A percentile compares a stretch with the other conserved stretches of the same genome.
Evolutionary conservation across 2,329 filamentous ascomycete species (phyloP).

Genomic region (Alternaria rosae): DNA sequence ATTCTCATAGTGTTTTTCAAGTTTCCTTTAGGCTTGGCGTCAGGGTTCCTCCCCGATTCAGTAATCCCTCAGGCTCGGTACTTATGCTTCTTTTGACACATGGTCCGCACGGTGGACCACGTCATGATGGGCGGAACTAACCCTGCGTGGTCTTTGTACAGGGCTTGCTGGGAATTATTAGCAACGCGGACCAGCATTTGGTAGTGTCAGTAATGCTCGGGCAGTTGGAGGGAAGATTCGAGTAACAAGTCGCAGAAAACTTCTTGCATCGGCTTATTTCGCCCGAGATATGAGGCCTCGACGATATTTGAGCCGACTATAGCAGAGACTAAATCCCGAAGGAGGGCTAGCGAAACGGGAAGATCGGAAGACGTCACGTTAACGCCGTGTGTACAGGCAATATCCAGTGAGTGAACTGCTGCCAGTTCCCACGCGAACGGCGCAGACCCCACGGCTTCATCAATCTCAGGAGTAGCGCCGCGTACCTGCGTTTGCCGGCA

Average conservation of each 20-base stretch:
- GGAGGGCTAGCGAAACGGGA: not conserved
- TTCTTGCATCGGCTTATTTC: not conserved
- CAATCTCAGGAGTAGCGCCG: slow-evolving; percentile 30
- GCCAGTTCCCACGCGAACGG: not conserved
- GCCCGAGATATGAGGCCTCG: not conserved
- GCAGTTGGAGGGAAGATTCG: not conserved
- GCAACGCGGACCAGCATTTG: not conserved
- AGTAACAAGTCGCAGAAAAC: not conserved
- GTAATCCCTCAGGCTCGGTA: slow-evolving; percentile 7
- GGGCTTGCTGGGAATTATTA: not conserved
- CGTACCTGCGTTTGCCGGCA: slow-evolving; percentile 27
- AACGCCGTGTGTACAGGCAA: not conserved
- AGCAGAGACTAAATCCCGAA: not conserved
- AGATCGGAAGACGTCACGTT: not conserved
- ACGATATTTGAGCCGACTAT: not conserved
- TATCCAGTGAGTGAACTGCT: not conserved
- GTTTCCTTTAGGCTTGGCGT: slow-evolving; percentile 2
- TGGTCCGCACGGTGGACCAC: slow-evolving; percentile 8
- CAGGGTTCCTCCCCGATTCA: not conserved
- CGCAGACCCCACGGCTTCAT: not conserved
- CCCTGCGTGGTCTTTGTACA: not conserved
- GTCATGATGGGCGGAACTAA: slow-evolving; percentile 7
- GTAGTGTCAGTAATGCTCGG: not conserved
- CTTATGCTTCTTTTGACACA: slow-evolving; percentile 8
- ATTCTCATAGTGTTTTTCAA: not conserved